Conservation (phyloP, 2,329 filamentous ascomycete genomes). For the Graphilbum fragrans region DNA sequence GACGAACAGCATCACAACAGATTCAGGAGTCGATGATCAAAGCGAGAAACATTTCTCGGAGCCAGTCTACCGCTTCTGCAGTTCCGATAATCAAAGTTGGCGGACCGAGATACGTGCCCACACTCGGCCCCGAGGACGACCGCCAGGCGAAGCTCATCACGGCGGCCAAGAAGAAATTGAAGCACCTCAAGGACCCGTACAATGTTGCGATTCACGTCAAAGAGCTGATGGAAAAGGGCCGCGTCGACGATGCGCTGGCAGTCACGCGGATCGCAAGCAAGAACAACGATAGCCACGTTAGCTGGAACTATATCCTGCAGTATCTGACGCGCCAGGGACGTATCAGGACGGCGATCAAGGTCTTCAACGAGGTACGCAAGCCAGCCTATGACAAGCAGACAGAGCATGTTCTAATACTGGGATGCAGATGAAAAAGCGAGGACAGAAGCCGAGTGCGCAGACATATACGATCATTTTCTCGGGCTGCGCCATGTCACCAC, state of each 20-base stretch:
- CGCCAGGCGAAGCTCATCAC: background rate
- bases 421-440: constrained; percentile 83
- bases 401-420: background rate
- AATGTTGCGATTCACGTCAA: constrained; percentile 59
- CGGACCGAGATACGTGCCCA: no score
- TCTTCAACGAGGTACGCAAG: constrained; percentile 70
- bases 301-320: constrained; percentile 80
- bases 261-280: constrained; percentile 60
- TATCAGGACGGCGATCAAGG: constrained; percentile 55
- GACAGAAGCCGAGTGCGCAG: constrained; percentile 63
- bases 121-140: background rate
- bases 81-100: no score
- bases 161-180: background rate
- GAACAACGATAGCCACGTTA: constrained; percentile 52
- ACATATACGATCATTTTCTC: constrained; percentile 78
- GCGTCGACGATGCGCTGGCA: constrained; percentile 54
- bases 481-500: constrained; percentile 53
- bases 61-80: no score
- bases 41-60: no score
- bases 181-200: constrained; percentile 54
- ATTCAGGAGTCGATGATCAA: no score
- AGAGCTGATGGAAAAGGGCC: constrained; percentile 42
- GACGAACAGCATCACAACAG: background rate
- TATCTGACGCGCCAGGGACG: constrained; percentile 51
- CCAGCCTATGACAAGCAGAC: no score